A percentile compares a stretch with the other conserved stretches of the same genome.
phyloP scores from a whole-genome alignment of 495 filamentous ascomycete species.

The Clohesyomyces aquaticus region DNA sequence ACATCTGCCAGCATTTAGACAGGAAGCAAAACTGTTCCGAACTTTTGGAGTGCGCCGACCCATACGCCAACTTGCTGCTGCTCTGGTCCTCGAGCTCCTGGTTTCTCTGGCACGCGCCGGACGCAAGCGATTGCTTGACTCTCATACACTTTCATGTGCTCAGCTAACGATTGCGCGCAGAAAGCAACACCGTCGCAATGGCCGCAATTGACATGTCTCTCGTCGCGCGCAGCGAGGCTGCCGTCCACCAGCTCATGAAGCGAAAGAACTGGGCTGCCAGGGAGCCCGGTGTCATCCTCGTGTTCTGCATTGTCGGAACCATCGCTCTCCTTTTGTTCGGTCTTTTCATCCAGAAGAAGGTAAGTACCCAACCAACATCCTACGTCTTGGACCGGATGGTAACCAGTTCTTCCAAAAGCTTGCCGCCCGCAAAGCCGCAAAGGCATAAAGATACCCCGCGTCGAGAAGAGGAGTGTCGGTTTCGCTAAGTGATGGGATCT shows the following conservation, averaged over 20 bases:
- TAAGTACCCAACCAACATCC: slow-evolving; percentile 39
- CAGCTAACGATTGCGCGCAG: background rate
- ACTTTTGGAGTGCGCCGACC: no score
- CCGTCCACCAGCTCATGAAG: slow-evolving; percentile 44
- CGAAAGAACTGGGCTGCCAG: slow-evolving; percentile 55
- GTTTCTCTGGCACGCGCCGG: no score
- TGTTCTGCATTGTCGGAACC: slow-evolving; percentile 59
- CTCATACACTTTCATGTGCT: background rate
- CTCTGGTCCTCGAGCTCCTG: no score
- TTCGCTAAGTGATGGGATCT: background rate
- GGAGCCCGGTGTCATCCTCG: slow-evolving; percentile 58
- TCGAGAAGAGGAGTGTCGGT: slow-evolving; percentile 3
- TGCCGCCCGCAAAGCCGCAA: slow-evolving; percentile 19
- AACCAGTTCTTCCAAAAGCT: slow-evolving; percentile 21
- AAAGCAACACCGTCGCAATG: slow-evolving; percentile 42
- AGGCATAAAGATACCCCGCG: slow-evolving; percentile 28
- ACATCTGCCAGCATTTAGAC: no score
- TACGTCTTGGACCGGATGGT: slow-evolving; percentile 41
- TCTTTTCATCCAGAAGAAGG: slow-evolving; percentile 53
- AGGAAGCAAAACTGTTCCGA: no score
- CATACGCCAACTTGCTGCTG: no score
- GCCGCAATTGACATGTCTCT: slow-evolving; percentile 46
- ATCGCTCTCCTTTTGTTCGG: slow-evolving; percentile 51
- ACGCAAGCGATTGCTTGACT: background rate
- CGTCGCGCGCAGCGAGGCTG: slow-evolving; percentile 35